Conservation (phyloP, 1,284 basidiomycete species). For the Microbotryum scabiosae region DNA sequence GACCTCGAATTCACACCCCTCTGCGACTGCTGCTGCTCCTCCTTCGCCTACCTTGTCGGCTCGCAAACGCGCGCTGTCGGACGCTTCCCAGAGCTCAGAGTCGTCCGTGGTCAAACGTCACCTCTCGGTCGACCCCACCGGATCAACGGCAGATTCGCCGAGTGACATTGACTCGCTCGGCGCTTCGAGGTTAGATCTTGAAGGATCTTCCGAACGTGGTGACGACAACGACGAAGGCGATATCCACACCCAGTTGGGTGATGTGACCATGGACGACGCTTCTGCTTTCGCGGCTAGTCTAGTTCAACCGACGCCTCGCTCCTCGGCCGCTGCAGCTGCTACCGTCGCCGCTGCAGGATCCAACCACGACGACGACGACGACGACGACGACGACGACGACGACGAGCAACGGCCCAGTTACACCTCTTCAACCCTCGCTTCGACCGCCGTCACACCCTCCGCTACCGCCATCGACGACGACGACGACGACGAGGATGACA, state of each 20-base stretch:
- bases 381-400: constrained; percentile 4
- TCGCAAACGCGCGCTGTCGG: constrained; percentile 4
- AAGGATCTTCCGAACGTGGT: constrained; percentile 4
- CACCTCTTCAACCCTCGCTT: neutral
- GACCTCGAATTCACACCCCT: no score
- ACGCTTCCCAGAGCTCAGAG: neutral
- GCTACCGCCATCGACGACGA: no score
- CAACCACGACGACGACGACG: constrained; percentile 1
- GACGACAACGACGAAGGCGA: neutral
- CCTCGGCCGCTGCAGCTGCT: constrained; percentile 1
- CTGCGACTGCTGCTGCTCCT: neutral
- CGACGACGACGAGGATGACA: no score
- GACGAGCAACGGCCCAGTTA: constrained; percentile 1
- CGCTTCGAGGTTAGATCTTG: constrained; percentile 20
- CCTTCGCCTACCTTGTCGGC: neutral
- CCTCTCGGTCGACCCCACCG: constrained; percentile 22
- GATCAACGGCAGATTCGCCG: neutral
- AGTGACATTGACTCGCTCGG: constrained; percentile 26
- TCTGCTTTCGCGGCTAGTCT: neutral
- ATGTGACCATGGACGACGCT: neutral
- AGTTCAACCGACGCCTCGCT: neutral
- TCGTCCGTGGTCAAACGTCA: neutral
- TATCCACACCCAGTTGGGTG: neutral
- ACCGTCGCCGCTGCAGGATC: neutral
- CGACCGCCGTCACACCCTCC: no score